Evolutionary conservation across 139 green algal genomes (phyloP), one percentile per base, ranked within the genome.

Genomic region (Picochlorum costavermella): DNA sequence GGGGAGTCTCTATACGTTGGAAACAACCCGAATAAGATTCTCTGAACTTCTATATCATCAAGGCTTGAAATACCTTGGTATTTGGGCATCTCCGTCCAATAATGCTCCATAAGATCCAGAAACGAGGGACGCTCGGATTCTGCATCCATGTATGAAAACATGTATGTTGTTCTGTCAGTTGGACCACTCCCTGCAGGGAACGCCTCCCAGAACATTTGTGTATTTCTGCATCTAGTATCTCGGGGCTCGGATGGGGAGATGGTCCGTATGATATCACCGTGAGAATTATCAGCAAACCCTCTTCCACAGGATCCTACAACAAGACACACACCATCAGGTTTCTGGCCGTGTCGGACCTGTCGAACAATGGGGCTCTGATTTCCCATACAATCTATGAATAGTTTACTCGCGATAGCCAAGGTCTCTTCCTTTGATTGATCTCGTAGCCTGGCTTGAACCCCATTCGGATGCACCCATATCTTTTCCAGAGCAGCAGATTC

Each of bases 341-440:
- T 92, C 13, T 66, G 14, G 29, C 84, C 79, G 75, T 83, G 83
- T 16, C 94, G 72, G 44, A 88, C 56, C 81, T 98, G 93, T 16
- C 77, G 71, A n/a, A 94, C 87, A 12, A 96, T 87, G 10, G 92
- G 92, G 49, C 79, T 91, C 23, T 68, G 75, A 64, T 96, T 81
- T 10, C 93, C 93, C 93, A 97, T 98, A 66, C 83, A 91, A 75
- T 98, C 93, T 5, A 98, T 45, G 33, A 98, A 69, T 29, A 98
- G 73, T 26, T 66, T 64, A 13, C 64, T 70, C 2, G 64, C 75
- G 2, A 92, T 20, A 31, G 63, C 50, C 5, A 51, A 40, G 29
- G 70, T 65, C 8, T 28, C 3, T 31, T 12, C 56, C 46, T 23
- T 6, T 3, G 16, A 28, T 20, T 23, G 16, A n/a, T 30, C 65